Base-by-base conservation (phyloP, 768 basidiomycete species). In the Gelatoporia subvermispora region DNA sequence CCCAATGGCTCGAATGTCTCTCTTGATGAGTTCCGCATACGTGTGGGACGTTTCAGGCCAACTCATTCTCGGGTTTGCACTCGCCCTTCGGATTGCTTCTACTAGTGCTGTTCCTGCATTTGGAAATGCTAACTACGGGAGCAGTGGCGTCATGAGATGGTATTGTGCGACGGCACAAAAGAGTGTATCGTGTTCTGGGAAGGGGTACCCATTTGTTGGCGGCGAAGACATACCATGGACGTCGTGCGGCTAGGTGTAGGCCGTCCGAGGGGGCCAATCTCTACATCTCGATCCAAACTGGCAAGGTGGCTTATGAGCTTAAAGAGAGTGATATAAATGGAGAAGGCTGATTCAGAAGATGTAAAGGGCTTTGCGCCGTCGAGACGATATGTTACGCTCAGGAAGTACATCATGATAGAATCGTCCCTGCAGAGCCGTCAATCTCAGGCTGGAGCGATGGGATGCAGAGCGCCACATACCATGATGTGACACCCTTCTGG, bases 1-100 rank as follows among this genome's bases (percentile, higher is more conserved):
- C 68, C 67, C 42, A 81, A 52, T 2, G 74, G 76, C 3, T 57
- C 64, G 58, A 79, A 79, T 68, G 49, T 80, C 77, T 31, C 71
- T 63, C 21, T 73, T 56, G 15, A 80, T 13, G 13, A 79, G 61
- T 9, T 76, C 73, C 11, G 71, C 68, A 49, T 77, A 51, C n/a
- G n/a, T n/a, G n/a, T n/a, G n/a, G n/a, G n/a, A n/a, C 2, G 40
- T 42, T 2, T 21, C 16, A 3, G 54, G 54, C 34, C 45, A 46
- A 31, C 28, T 31, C 13, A 13, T 7, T n/a, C n/a, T n/a, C 13
- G 28, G 28, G 13, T 53, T 18, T 3, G 43, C 41, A 9, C 37
- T 31, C 2, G 55, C 53, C 8, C 31, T 16, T 5, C 54, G 50
- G 38, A 52, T 59, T 42, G 72, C 71, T 3, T 63, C 66, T 2